Conservation (phyloP, 148 eudicot genomes). For the Spergularia marina region DNA sequence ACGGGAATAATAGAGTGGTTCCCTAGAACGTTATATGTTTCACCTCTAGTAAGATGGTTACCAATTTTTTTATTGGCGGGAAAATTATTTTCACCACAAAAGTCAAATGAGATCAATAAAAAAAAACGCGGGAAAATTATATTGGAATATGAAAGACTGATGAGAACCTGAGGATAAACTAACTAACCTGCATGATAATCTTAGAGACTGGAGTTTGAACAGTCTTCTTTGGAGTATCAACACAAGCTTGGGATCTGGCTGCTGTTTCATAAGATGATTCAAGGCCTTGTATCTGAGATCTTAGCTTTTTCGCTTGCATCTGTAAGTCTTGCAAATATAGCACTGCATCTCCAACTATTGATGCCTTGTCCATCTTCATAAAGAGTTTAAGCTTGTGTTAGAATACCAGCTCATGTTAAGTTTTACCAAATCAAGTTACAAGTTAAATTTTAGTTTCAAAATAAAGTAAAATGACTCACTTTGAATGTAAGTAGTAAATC, state of each 20-base stretch:
- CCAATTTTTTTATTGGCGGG: too few relatives aligned
- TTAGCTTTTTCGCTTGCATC: constrained; percentile 57
- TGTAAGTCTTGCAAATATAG: constrained; percentile 69
- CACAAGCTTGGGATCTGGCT: constrained; percentile 25
- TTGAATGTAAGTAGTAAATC: too few relatives aligned
- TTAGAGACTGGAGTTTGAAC: constrained; percentile 30
- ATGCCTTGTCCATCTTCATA: constrained; percentile 93
- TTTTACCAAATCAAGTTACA: not conserved
- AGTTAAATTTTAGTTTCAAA: too few relatives aligned
- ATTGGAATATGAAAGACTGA: too few relatives aligned
- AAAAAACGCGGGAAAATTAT: too few relatives aligned
- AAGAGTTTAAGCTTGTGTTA: not conserved
- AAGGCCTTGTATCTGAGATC: constrained; percentile 49
- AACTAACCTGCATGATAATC: constrained; percentile 56
- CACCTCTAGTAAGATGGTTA: too few relatives aligned
- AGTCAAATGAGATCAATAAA: too few relatives aligned
- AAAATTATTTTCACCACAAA: too few relatives aligned
- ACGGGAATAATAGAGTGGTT: too few relatives aligned
- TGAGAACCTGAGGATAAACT: too few relatives aligned
- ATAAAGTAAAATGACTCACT: too few relatives aligned
- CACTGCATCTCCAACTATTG: constrained; percentile 89
- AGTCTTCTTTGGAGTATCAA: constrained; percentile 26
- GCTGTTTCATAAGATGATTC: constrained; percentile 42
- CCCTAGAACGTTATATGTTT: too few relatives aligned
- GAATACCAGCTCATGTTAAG: not conserved